phyloP scores from a whole-genome alignment of 805 yeast species.

The Sugiyamaella floridensis region DNA sequence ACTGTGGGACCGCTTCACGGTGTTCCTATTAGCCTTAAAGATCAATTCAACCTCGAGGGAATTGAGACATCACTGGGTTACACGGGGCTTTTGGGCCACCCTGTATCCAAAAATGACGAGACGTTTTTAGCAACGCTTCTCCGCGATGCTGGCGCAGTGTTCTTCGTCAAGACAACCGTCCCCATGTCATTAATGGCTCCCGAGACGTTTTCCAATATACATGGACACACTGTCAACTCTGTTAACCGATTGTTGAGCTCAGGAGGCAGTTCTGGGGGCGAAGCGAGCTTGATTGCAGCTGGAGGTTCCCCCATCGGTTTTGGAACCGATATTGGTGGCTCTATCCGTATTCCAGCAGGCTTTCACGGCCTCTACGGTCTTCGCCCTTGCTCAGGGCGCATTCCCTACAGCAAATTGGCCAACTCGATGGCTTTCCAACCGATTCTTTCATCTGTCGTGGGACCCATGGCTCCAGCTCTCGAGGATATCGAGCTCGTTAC shows the following conservation, averaged over 20 bases:
- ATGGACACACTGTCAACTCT: constrained; percentile 44
- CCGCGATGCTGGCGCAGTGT: constrained; percentile 44
- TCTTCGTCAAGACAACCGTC: constrained; percentile 47
- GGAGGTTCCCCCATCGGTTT: constrained; percentile 46
- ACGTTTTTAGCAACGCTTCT: constrained; percentile 37
- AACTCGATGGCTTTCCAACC: constrained; percentile 34
- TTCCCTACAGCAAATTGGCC: constrained; percentile 10
- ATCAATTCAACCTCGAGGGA: constrained; percentile 50
- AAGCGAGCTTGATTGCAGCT: constrained; percentile 41
- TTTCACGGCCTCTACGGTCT: constrained; percentile 44
- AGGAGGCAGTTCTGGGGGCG: constrained; percentile 56
- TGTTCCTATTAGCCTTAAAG: constrained; percentile 56
- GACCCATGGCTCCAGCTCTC: constrained; percentile 40
- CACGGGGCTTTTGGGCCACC: constrained; percentile 40
- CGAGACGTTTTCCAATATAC: constrained; percentile 39
- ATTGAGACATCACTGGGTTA: constrained; percentile 58
- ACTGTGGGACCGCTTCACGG: constrained; percentile 61
- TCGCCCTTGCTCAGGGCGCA: constrained; percentile 37
- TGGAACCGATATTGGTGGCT: constrained; percentile 51
- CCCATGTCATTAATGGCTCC: constrained; percentile 47
- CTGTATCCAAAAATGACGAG: constrained; percentile 38
- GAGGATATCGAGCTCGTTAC: constrained; percentile 37
- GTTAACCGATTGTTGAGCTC: constrained; percentile 38
- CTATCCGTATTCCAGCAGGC: constrained; percentile 44
- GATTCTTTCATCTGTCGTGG: constrained; percentile 39